phyloP scores from a whole-genome alignment of 2,329 filamentous ascomycete species.

The Pyrenophora teres region DNA sequence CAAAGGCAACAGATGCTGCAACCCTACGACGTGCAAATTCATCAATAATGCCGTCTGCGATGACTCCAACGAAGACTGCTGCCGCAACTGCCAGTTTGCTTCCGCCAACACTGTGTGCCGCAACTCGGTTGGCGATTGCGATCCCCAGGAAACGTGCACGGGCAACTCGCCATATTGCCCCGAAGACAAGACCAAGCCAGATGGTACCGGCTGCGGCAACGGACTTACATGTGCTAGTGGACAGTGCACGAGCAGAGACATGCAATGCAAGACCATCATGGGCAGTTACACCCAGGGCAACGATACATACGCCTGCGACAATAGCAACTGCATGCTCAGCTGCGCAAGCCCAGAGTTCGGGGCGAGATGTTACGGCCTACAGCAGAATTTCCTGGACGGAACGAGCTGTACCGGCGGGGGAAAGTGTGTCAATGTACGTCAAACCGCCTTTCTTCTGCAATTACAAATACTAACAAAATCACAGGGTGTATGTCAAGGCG shows the following conservation, averaged over 20 bases:
- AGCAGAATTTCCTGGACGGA: constrained; percentile 93
- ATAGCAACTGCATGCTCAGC: constrained; percentile 72
- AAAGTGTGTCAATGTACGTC: constrained; percentile 67
- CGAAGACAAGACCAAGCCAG: constrained; percentile 66
- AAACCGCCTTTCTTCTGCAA: background rate
- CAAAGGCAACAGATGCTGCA: constrained; percentile 77
- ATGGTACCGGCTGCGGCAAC: constrained; percentile 74
- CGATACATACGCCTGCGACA: constrained; percentile 79
- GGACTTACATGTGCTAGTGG: constrained; percentile 83
- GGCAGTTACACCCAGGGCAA: constrained; percentile 74
- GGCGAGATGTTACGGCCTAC: constrained; percentile 71
- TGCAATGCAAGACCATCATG: constrained; percentile 86
- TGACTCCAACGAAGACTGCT: constrained; percentile 85
- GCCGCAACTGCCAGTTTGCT: constrained; percentile 71
- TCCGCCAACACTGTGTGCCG: constrained; percentile 76
- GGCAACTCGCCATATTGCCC: constrained; percentile 77
- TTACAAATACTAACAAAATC: constrained; percentile 9
- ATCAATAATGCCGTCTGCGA: constrained; percentile 74
- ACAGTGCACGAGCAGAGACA: constrained; percentile 89
- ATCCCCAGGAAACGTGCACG: constrained; percentile 81
- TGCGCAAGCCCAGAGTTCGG: constrained; percentile 75
- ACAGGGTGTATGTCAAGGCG: constrained; percentile 73
- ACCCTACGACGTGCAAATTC: constrained; percentile 86
- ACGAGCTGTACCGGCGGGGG: constrained; percentile 83
- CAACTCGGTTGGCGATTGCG: constrained; percentile 76